Evolutionary conservation across 441 rosid species (phyloP).

Genomic region (Pelargonium australe): DNA sequence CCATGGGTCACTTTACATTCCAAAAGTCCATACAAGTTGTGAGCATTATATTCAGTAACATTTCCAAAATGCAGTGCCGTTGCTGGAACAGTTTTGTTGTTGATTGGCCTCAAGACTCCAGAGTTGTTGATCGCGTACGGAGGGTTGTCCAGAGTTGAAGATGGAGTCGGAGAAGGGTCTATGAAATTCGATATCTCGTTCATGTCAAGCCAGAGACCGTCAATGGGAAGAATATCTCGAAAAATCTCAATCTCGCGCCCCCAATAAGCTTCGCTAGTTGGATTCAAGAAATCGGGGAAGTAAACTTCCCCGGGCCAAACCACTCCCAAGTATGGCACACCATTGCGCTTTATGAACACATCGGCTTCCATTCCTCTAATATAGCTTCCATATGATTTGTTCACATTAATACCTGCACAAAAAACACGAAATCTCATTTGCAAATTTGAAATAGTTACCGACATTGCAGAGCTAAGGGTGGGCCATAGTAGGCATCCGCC

Average conservation of each 20-base stretch:
- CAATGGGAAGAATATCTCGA: constrained; percentile 38
- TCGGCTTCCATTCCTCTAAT: constrained; percentile 57
- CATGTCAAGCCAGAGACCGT: constrained; percentile 86
- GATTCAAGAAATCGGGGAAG: constrained; percentile 66
- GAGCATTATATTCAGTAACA: constrained; percentile 52
- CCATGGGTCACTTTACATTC: constrained; percentile 57
- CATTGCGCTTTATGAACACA: constrained; percentile 47
- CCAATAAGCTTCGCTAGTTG: constrained; percentile 44
- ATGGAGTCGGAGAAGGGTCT: constrained; percentile 36
- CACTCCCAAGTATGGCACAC: constrained; percentile 49
- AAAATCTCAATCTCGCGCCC: constrained; percentile 48
- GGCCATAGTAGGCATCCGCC: too few relatives aligned
- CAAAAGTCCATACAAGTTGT: constrained; percentile 60
- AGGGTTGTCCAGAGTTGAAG: constrained; percentile 55
- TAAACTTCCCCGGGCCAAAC: constrained; percentile 75
- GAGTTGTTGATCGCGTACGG: constrained; percentile 64
- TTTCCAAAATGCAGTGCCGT: constrained; percentile 49
- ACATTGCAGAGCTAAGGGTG: background rate
- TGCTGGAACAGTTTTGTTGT: constrained; percentile 44
- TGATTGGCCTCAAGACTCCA: constrained; percentile 30
- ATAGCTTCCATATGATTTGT: constrained; percentile 42
- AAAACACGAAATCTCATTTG: background rate
- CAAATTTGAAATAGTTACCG: too few relatives aligned
- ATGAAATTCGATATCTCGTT: constrained; percentile 69
- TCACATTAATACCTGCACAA: constrained; percentile 45